phyloP scores from a whole-genome alignment of 2,329 filamentous ascomycete species.

The Penicillium oxalicum region DNA sequence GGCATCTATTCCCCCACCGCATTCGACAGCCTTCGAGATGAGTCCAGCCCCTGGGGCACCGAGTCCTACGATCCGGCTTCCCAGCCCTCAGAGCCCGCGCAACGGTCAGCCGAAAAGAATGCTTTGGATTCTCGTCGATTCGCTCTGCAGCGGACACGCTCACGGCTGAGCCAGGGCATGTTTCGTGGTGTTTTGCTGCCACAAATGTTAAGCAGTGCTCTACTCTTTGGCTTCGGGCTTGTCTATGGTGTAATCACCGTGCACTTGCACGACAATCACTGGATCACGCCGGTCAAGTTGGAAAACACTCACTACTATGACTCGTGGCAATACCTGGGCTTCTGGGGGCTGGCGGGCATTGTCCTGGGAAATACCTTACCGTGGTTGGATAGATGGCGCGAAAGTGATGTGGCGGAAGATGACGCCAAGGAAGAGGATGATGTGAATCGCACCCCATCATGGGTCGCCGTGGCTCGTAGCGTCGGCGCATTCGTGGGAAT shows the following conservation, averaged over 20 bases:
- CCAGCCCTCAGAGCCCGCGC: conserved; percentile 29
- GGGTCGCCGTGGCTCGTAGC: conserved; percentile 66
- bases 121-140: conserved; percentile 23
- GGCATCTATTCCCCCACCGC: conserved; percentile 78
- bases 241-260: conserved; percentile 77
- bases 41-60: conserved; percentile 70
- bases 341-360: conserved; percentile 79
- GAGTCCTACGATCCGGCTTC: conserved; percentile 63
- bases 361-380: conserved; percentile 73
- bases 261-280: conserved; percentile 65
- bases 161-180: conserved; percentile 33
- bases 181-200: conserved; percentile 47
- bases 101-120: conserved; percentile 33
- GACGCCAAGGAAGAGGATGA: conserved; percentile 23
- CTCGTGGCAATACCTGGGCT: conserved; percentile 62
- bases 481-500: conserved; percentile 68
- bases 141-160: conserved; percentile 29
- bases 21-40: conserved; percentile 51
- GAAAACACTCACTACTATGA: conserved; percentile 48
- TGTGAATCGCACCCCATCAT: conserved; percentile 41
- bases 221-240: conserved; percentile 74
- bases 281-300: conserved; percentile 57
- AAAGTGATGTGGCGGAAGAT: conserved; percentile 41
- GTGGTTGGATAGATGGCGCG: conserved; percentile 74
- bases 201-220: conserved; percentile 50